Evolutionary conservation across 2,329 filamentous ascomycete species (phyloP), one percentile per base, ranked within the genome.

Genomic region (Phyllachora maydis): DNA sequence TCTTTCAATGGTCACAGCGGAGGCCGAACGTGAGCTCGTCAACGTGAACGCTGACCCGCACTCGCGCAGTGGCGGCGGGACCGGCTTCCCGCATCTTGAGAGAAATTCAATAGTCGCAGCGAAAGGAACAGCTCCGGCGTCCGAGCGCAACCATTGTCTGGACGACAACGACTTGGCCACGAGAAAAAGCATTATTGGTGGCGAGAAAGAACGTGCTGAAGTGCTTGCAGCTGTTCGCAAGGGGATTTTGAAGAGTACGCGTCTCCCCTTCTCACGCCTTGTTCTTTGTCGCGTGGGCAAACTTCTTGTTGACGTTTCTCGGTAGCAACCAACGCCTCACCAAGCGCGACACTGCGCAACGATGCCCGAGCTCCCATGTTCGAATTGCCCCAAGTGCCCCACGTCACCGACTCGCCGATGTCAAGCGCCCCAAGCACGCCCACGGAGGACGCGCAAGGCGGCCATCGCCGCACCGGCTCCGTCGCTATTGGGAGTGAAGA

Each of bases 221-320:
- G 76, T 92, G 10, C 62, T 95, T 20, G 81, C 83, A 11, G 79
- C 82, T 5, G 81, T 95, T 22, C 81, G 81, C 41, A 93, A 92
- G 52, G 88, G 88, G 23, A 98, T 98, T 23, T 49, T 98, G 26
- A 98, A 98, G 52, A 77, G 82, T 77, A n/a, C n/a, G n/a, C n/a
- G n/a, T n/a, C n/a, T n/a, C n/a, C n/a, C n/a, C n/a, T n/a, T n/a
- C n/a, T n/a, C n/a, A n/a, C n/a, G n/a, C n/a, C n/a, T n/a, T n/a
- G n/a, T n/a, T n/a, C n/a, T n/a, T n/a, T n/a, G n/a, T n/a, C n/a
- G n/a, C n/a, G n/a, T n/a, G n/a, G n/a, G n/a, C n/a, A n/a, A n/a
- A n/a, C n/a, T n/a, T n/a, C n/a, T n/a, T n/a, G n/a, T n/a, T n/a
- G n/a, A n/a, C n/a, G n/a, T n/a, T n/a, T 33, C n/a, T n/a, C n/a